Base-by-base conservation (phyloP, 2,329 filamentous ascomycete genomes). In the Ascomycota sp. region DNA sequence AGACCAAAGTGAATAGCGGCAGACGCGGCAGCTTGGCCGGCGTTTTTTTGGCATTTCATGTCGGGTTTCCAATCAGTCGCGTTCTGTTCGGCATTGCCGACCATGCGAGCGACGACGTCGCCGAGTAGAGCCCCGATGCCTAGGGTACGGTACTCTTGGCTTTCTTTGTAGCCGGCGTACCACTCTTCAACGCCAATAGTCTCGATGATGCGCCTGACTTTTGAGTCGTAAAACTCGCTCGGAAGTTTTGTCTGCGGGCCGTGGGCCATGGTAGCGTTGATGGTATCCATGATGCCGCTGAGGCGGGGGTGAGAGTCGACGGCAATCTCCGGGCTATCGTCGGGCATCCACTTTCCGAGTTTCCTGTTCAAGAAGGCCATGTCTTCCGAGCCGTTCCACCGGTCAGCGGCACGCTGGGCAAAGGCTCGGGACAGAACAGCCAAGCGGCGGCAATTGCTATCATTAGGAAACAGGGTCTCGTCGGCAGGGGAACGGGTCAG, bases 221-320 rank as follows among this genome's bases (percentile, higher is more conserved):
- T 76, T 12, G 64, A 50, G 47, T 93, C 82, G 54, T 95, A 95
- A 53, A 98, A 95, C 40, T 83, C 78, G 8, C 64, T 61, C 0
- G 89, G 89, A 3, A 95, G 64, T 31, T 66, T 72, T 0, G 84
- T 93, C 9, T 68, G 66, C 0, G 77, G 69, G 13, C 51, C 52
- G 50, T 95, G 89, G 2, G 84, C 86, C 9, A 78, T 62, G 0
- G 82, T 92, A 6, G 81, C 72, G 49, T 93, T 95, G 47, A 95
- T 68, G 0, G 81, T 89, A 55, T 98, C 89, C 77, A 92, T 82
- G 45, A 98, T 76, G 35, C 89, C 89, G 6, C 74, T 83, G 9
- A 95, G 62, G 31, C 84, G 66, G 1, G 89, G 89, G 38, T 76
- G 75, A 1, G 74, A 75, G 52, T 93, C 83, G 7, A 95, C 80